Evolutionary conservation across 148 eudicot genomes (phyloP).

Genomic region (Silene uniflora): DNA sequence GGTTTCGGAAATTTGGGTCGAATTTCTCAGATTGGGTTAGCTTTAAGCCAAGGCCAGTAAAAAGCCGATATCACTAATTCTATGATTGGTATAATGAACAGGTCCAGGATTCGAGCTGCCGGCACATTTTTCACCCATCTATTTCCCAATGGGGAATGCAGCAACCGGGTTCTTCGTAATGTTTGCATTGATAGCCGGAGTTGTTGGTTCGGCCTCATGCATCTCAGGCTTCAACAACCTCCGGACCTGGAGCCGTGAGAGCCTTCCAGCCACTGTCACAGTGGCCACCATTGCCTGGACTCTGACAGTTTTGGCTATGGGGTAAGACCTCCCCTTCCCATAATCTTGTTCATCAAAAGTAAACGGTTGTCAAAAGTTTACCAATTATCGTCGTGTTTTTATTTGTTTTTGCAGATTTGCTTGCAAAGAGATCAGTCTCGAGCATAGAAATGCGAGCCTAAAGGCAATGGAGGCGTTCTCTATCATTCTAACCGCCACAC

Average conservation of each 20-base stretch:
- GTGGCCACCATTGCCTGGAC: constrained; percentile 82
- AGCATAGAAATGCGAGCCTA: constrained; percentile 59
- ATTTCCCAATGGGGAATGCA: constrained; percentile 92
- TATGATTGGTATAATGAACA: constrained; percentile 21
- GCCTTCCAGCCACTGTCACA: constrained; percentile 44
- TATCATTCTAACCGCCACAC: constrained; percentile 66
- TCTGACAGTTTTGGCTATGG: constrained; percentile 83
- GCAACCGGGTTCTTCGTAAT: constrained; percentile 85
- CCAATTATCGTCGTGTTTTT: no score
- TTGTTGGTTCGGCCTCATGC: constrained; percentile 67
- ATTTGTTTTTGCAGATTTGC: constrained; percentile 47
- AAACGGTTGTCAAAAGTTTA: neutral
- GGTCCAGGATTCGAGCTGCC: constrained; percentile 72
- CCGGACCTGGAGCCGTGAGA: constrained; percentile 47
- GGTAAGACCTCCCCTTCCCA: constrained; percentile 39
- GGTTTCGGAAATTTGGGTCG: no score
- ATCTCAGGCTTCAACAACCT: constrained; percentile 57
- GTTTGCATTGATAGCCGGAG: constrained; percentile 78
- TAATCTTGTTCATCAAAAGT: neutral
- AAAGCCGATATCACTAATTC: neutral
- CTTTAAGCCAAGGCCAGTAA: no score
- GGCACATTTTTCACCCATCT: constrained; percentile 89
- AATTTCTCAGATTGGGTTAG: no score
- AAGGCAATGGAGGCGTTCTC: constrained; percentile 79
- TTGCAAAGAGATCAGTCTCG: constrained; percentile 64